Percentiles rank a stretch among this genome's conserved stretches.
These are phyloP conservation scores for Lactarius sanguifluus DNA, from an alignment of 768 basidiomycete genomes.

Conservation along the genomic window DNA sequence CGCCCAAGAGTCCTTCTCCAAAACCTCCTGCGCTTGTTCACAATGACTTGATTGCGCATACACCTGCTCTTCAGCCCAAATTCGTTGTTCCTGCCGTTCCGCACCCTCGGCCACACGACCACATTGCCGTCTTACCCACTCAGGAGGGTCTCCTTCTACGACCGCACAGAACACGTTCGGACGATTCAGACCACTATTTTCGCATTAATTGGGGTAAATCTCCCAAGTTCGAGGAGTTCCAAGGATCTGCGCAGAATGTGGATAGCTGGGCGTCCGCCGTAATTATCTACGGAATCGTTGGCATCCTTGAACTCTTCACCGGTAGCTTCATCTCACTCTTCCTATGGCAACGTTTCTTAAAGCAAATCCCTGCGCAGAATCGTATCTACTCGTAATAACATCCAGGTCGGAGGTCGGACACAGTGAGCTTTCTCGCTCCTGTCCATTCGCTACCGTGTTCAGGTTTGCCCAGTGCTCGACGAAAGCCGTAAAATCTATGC, in stretches of 20 bases:
- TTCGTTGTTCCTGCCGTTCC: constrained; percentile 64
- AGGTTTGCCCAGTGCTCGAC: constrained; percentile 56
- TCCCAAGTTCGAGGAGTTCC: constrained; percentile 52
- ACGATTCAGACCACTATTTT: constrained; percentile 44
- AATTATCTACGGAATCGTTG: constrained; percentile 74
- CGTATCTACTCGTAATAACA: constrained; percentile 74
- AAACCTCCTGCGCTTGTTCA: constrained; percentile 2
- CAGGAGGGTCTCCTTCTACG: constrained; percentile 65
- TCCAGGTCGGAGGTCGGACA: constrained; percentile 61
- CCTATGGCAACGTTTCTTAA: constrained; percentile 6
- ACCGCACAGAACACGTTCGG: constrained; percentile 45
- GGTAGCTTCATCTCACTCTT: constrained; percentile 44
- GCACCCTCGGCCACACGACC: constrained; percentile 72
- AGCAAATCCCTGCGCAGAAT: constrained; percentile 45
- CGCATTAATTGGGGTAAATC: constrained; percentile 62
- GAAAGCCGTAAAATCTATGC: constrained; percentile 59
- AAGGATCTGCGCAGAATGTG: constrained; percentile 36
- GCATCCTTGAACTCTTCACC: constrained; percentile 68
- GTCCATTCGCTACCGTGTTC: neutral
- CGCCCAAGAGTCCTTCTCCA: constrained; percentile 20
- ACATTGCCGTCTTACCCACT: constrained; percentile 61
- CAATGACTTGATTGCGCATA: constrained; percentile 27
- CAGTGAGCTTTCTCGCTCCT: constrained; percentile 46
- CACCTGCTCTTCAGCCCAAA: constrained; percentile 54
- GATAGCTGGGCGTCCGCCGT: constrained; percentile 56